phyloP scores from a whole-genome alignment of 1,284 basidiomycete species.

The Stygiomarasmius scandens region DNA sequence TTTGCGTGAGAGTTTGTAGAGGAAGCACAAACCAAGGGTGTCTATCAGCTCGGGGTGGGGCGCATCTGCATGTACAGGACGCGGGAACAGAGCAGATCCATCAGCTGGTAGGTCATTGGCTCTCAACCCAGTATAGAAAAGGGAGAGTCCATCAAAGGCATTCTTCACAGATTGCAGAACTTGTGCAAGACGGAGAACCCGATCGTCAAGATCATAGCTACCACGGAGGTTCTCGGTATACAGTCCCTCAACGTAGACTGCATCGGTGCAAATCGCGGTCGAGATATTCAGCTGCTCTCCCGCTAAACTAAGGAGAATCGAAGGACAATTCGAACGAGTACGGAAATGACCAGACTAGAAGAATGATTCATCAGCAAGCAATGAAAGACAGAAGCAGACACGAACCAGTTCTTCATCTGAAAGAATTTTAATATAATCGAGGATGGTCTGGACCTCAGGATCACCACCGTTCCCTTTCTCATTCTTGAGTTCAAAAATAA shows the following conservation, averaged over 20 bases:
- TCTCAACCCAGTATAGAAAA: conserved; percentile 6
- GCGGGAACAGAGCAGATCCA: too few species aligned
- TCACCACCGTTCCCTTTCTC: conserved; percentile 11
- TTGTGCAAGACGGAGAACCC: conserved; percentile 9
- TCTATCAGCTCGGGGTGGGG: too few species aligned
- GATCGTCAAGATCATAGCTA: conserved; percentile 4
- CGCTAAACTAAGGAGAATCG: conserved; percentile 9
- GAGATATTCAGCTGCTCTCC: conserved; percentile 7
- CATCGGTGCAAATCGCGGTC: conserved; percentile 7
- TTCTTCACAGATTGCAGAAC: neutral
- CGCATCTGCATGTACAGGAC: too few species aligned
- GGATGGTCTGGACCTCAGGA: conserved; percentile 1
- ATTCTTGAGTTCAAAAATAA: conserved; percentile 7
- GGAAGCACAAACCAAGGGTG: too few species aligned
- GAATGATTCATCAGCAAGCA: conserved; percentile 5
- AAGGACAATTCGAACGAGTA: conserved; percentile 4
- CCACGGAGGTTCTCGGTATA: conserved; percentile 10
- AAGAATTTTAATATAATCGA: conserved; percentile 7
- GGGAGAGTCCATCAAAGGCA: conserved; percentile 9
- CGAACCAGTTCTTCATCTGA: conserved; percentile 1
- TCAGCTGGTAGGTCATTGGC: neutral
- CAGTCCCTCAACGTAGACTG: conserved; percentile 6
- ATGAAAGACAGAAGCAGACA: conserved; percentile 4
- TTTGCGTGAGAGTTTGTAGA: too few species aligned
- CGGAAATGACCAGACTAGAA: conserved; percentile 7